Evolutionary conservation across 148 eudicot genomes (phyloP), one percentile per base, ranked within the genome.

Genomic region (Chenopodium album): DNA sequence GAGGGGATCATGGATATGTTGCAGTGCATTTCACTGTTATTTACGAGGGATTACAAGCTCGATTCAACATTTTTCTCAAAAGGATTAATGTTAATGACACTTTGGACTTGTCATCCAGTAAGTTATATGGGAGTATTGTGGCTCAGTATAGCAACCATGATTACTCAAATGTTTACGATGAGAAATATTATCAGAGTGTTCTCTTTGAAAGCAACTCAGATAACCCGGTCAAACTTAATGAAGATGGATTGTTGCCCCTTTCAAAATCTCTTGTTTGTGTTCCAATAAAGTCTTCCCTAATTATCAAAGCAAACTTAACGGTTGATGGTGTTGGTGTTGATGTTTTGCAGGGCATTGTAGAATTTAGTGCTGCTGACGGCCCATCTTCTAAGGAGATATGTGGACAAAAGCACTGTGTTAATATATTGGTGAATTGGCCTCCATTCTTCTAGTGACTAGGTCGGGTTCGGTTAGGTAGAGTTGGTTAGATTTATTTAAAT

Each of bases 61-160:
- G 0, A 48, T 48, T 71, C 23, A 46, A 71, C 11, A 50, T 71
- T 13, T 32, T 13, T 9, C 3, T 71, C 4, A 7, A 71, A 19
- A 34, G 48, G 23, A 41, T 26, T 59, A 20, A 59, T 59, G 2
- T 3, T 34, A 4, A 34, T 34, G 37, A 34, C 22, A 20, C 19
- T 59, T 59, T 59, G 63, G 41, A 71, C 1, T 6, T 22, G 20
- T 50, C 75, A 34, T 34, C 37, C 75, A 71, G 4, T 28, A 71
- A 41, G 26, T 7, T 19, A 9, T 32, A 71, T 41, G 75, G 48
- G 9, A 34, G 75, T 6, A 20, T 34, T 71, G 47, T 41, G 16
- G 75, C 75, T 71, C 28, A 26, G 41, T 14, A 37, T 71, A 46
- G 75, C n/a, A 59, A 59, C 63, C 63, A 59, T 20, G 75, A 71